These are phyloP conservation scores for Annona squamosa DNA, from an alignment of 164 flowering plant genomes.

Conservation along the genomic window DNA sequence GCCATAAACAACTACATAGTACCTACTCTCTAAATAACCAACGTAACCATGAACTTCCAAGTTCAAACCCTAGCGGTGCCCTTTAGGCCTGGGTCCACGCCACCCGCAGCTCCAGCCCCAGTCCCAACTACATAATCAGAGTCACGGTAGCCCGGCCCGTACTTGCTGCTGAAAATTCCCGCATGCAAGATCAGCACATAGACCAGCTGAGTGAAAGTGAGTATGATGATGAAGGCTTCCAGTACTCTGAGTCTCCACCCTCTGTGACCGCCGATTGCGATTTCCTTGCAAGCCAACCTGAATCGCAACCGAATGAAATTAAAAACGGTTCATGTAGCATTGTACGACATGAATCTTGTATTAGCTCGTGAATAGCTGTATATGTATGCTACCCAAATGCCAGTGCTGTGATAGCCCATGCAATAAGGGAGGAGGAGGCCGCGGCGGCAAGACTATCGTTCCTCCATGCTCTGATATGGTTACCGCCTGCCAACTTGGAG, in stretches of 20 bases:
- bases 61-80: constrained; percentile 9
- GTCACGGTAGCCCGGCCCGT: constrained; percentile 72
- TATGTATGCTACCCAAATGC: constrained; percentile 55
- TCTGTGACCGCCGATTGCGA: constrained; percentile 61
- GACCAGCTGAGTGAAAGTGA: constrained; percentile 56
- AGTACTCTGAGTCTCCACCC: constrained; percentile 81
- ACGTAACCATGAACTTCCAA: too few species aligned
- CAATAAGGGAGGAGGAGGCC: constrained; percentile 48
- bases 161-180: constrained; percentile 57
- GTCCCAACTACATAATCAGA: constrained; percentile 39
- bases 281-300: constrained; percentile 87
- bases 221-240: constrained; percentile 65
- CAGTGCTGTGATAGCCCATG: constrained; percentile 82
- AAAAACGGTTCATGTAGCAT: neutral
- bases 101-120: constrained; percentile 17
- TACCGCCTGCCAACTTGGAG: constrained; percentile 63
- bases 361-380: neutral
- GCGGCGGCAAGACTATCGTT: constrained; percentile 80
- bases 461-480: constrained; percentile 78
- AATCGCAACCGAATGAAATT: neutral
- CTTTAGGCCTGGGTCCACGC: constrained; percentile 21
- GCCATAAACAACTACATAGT: too few species aligned
- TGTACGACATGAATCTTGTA: too few species aligned
- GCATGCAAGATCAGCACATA: constrained; percentile 65
- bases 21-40: too few species aligned